Percentiles rank a stretch among this genome's conserved stretches.
phyloP scores from a whole-genome alignment of 83 land plant genomes.

The Larix sibirica region DNA sequence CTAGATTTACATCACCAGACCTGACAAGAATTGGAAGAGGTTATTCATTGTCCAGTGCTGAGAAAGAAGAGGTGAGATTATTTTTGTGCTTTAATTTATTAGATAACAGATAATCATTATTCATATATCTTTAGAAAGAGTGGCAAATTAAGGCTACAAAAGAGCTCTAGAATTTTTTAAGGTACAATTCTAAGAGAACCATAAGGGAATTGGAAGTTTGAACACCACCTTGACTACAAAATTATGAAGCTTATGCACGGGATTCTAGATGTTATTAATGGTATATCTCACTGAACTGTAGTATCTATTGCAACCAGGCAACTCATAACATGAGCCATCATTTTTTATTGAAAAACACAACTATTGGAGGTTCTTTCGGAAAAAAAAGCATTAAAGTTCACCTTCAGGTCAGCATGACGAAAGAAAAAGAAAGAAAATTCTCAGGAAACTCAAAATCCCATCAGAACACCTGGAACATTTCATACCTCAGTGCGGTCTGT shows the following conservation, averaged over 20 bases:
- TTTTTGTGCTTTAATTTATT: not conserved
- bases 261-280: not conserved
- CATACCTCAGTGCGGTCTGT: not conserved
- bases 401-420: not conserved
- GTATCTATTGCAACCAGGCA: not conserved
- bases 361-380: not conserved
- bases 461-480: not conserved
- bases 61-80: constrained; percentile 60
- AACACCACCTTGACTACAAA: not conserved
- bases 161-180: not conserved
- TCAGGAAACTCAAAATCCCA: too few relatives aligned
- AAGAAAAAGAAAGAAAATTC: not conserved
- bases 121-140: not conserved
- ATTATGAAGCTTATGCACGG: not conserved
- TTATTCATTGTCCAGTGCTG: constrained; percentile 35
- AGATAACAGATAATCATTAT: not conserved
- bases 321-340: not conserved
- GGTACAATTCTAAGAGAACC: not conserved
- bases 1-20: constrained; percentile 17
- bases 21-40: not conserved
- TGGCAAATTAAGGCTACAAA: not conserved
- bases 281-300: not conserved
- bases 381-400: not conserved
- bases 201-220: not conserved
- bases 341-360: not conserved